Base-by-base conservation (phyloP, 2,329 filamentous ascomycete species). In the Coniochaeta sp. region DNA sequence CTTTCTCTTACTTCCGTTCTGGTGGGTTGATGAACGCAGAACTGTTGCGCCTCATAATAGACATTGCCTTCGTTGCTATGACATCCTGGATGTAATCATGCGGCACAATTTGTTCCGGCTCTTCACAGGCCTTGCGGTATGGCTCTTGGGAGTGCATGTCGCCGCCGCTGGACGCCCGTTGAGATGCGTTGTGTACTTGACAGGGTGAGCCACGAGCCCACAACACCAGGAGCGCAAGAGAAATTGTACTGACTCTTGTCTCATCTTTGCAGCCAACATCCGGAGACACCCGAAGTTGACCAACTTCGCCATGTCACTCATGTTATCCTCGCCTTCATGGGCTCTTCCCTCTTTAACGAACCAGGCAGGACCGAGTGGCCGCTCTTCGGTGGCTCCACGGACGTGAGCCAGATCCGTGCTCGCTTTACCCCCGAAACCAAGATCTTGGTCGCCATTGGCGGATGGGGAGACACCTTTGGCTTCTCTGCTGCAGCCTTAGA, bases 391-490 rank as follows among this genome's bases (percentile, higher is more conserved):
- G 54, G 30, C 32, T 34, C n/a, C 10, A 81, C 78, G 3, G 77
- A 76, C 1, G 75, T 87, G 2, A 69, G 70, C 3, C 69, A 76
- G 14, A 75, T 80, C 16, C 81, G 84, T 4, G 61, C 68, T 19
- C 73, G 77, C 59, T 85, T 87, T 62, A 72, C 72, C 7, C 61
- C 72, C 0, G 76, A 76, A 28, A 86, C 86, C 22, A 86, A 88
- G 65, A 72, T 91, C 24, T 81, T 88, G 75, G 79, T 91, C 40
- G 88, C 89, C 22, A 84, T 92, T 63, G 89, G 89, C 12, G 89
- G 89, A 58, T 92, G 89, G 89, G 88, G 88, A 0, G 86, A 90
- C 62, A 86, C 81, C 0, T 70, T 72, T 7, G 88, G 87, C 0
- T 91, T 90, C 67, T 79, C 81, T 0, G 70, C 70, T 10, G 87